A percentile compares a stretch with the other conserved stretches of the same genome.
These are phyloP conservation scores for Hondaea fermentalgiana DNA, from an alignment of 108 stramenopile genomes.

Conservation along the genomic window DNA sequence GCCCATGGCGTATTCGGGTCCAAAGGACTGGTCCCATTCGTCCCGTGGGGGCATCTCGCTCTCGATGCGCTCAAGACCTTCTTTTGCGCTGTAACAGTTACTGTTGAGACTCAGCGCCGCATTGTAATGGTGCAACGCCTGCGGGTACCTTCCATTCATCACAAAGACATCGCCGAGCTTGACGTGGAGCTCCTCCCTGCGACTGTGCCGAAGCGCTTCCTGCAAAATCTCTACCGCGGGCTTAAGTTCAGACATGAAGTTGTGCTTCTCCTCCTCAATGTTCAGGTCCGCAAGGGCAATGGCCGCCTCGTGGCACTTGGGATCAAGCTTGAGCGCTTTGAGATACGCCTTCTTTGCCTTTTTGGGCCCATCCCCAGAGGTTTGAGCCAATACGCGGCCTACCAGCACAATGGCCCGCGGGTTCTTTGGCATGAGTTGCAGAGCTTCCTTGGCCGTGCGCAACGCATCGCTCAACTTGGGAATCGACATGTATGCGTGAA, in stretches of 20 bases:
- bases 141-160: not conserved
- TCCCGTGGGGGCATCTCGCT: not conserved
- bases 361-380: not conserved
- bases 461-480: not conserved
- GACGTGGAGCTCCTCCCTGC: not conserved
- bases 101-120: not conserved
- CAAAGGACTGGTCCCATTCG: not conserved
- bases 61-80: not conserved
- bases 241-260: not conserved
- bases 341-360: not conserved
- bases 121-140: not conserved
- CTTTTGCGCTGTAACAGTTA: not conserved
- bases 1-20: not conserved
- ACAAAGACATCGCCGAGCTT: not conserved
- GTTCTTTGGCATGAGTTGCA: not conserved
- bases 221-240: not conserved
- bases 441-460: not conserved
- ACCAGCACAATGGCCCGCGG: not conserved
- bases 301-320: conserved; percentile 13
- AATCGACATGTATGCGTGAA: not conserved
- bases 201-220: not conserved
- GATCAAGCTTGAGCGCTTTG: not conserved
- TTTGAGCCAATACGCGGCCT: not conserved
- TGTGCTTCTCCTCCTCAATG: not conserved
- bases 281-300: not conserved